Evolutionary conservation across 2,329 filamentous ascomycete genomes (phyloP), one percentile per base, ranked within the genome.

Genomic region (Fusarium sp.): DNA sequence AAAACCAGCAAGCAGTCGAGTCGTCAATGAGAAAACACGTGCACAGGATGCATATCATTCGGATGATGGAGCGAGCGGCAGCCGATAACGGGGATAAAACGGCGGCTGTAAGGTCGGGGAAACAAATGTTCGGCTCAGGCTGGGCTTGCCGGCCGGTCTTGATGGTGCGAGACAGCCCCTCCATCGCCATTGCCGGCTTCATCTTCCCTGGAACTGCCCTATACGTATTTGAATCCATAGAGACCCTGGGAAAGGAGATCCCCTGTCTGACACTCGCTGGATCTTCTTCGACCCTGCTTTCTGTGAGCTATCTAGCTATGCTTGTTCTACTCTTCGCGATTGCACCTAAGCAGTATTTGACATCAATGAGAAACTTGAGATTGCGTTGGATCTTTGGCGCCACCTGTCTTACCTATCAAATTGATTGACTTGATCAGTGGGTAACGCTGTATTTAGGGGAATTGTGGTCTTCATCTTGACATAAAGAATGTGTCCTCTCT

Each of bases 261-360:
- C 74, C 74, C 61, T 74, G 71, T 76, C 74, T 76, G 47, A 44
- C 74, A 75, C 71, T 55, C 60, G 53, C 56, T 42, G 38, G 53
- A 29, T 34, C 18, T 29, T 47, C 10, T 42, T 59, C 50, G 42
- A 22, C 43, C 43, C 25, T 56, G 30, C 29, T 34, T 34, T 22
- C 32, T 27, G 22, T 42, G 18, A 22, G 30, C 22, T n/a, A 20
- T 20, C 27, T 12, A 22, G 30, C 22, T n/a, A 20, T 20, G 20
- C 8, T 24, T 52, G 22, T 52, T 40, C 32, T 52, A 22, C 49
- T 22, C 49, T 52, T 40, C 24, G n/a, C 3, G 24, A 42, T 27
- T 43, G 24, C 34, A 25, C 18, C 34, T 27, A 27, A 25, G 12
- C n/a, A 42, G 24, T 38, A n/a, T 42, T 51, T 51, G 47, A 25